Percentiles rank a stretch among this genome's conserved stretches.
Evolutionary conservation across 805 yeast species (phyloP).

Genomic region (Cyberlindnera amylophila): DNA sequence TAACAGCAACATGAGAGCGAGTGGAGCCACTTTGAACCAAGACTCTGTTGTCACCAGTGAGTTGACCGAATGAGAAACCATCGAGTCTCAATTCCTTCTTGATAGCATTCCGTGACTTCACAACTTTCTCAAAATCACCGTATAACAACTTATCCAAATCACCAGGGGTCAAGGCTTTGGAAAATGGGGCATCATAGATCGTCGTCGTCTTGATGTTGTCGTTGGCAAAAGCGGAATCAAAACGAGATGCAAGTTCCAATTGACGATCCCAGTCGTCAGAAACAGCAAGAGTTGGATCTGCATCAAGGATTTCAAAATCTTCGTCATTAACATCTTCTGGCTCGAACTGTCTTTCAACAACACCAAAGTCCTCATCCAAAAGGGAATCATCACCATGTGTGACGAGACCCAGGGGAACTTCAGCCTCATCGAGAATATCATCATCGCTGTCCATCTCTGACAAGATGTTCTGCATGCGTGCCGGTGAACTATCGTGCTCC

Average conservation of each 20-base stretch:
- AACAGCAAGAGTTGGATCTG: conserved; percentile 43
- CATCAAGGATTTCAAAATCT: conserved; percentile 43
- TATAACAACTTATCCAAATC: conserved; percentile 48
- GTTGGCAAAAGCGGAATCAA: conserved; percentile 22
- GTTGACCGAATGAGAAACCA: conserved; percentile 23
- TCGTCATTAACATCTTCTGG: conserved; percentile 50
- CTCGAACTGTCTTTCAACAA: conserved; percentile 66
- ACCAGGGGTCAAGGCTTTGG: conserved; percentile 26
- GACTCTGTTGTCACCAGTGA: conserved; percentile 19
- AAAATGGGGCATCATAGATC: conserved; percentile 22
- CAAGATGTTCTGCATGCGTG: conserved; percentile 6
- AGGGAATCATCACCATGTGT: conserved; percentile 21
- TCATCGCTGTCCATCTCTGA: conserved; percentile 15
- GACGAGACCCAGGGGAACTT: conserved; percentile 7
- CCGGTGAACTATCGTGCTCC: conserved; percentile 2
- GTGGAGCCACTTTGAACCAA: conserved; percentile 4
- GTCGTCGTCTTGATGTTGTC: conserved; percentile 19
- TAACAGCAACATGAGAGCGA: conserved; percentile 8
- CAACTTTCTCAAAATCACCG: conserved; percentile 38
- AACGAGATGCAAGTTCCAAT: conserved; percentile 43
- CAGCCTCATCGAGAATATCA: conserved; percentile 9
- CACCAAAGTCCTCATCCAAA: conserved; percentile 23
- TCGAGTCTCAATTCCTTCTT: conserved; percentile 28
- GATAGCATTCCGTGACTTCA: conserved; percentile 28
- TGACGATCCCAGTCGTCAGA: conserved; percentile 66